Conservation (phyloP, 2,329 filamentous ascomycete genomes). For the Hypoxylon sp. region DNA sequence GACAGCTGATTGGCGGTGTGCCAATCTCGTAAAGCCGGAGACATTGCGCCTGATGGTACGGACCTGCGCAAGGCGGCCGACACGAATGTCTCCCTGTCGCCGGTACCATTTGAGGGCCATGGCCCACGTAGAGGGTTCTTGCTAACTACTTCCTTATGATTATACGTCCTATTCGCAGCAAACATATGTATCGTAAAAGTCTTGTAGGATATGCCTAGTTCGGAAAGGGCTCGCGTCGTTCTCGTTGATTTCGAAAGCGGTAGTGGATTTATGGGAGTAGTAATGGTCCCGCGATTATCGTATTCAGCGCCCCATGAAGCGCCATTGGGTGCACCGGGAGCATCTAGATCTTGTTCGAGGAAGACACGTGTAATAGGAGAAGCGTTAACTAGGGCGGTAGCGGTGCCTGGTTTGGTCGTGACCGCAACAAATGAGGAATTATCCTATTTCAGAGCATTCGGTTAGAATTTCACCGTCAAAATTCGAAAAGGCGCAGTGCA, state of each 20-base stretch:
- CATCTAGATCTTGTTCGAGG: constrained; percentile 45
- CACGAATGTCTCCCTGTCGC: constrained; percentile 47
- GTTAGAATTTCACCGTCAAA: constrained; percentile 9
- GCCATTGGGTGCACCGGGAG: constrained; percentile 25
- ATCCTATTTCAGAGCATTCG: constrained; percentile 54
- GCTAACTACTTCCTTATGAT: constrained; percentile 47
- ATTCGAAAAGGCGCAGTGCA: constrained; percentile 26
- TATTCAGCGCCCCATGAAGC: constrained; percentile 49
- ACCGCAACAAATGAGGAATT: constrained; percentile 67
- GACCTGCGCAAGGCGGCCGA: constrained; percentile 49
- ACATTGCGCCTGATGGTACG: constrained; percentile 50
- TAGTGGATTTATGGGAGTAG: constrained; percentile 48
- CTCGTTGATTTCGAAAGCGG: constrained; percentile 29
- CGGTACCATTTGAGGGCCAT: constrained; percentile 47
- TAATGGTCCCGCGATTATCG: constrained; percentile 47
- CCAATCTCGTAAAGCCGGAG: constrained; percentile 53
- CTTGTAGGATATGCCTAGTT: constrained; percentile 47
- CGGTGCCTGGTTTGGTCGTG: constrained; percentile 59
- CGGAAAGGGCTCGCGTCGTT: constrained; percentile 41
- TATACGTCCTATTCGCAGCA: constrained; percentile 49
- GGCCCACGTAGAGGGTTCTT: constrained; percentile 51
- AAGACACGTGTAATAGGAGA: constrained; percentile 66
- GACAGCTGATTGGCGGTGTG: constrained; percentile 52
- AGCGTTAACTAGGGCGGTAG: constrained; percentile 57
- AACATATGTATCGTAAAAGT: constrained; percentile 53